Evolutionary conservation across 2,329 filamentous ascomycete genomes (phyloP).

Genomic region (Trichoderma guizhouense): DNA sequence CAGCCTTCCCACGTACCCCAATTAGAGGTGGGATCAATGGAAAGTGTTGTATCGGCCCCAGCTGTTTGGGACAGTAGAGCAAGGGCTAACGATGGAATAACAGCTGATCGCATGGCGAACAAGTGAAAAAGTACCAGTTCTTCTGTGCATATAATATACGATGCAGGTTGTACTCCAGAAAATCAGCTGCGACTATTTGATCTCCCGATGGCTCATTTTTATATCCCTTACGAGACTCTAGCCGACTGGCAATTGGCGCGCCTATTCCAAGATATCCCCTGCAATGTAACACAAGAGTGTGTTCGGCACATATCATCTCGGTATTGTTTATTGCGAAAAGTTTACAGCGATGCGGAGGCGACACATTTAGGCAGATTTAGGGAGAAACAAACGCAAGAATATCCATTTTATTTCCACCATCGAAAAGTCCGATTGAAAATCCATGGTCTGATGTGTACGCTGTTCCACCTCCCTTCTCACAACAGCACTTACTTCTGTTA

Average conservation of each 20-base stretch:
- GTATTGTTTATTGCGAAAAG: background rate
- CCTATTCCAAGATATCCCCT: background rate
- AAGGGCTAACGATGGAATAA: background rate
- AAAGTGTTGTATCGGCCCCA: background rate
- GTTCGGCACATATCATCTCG: background rate
- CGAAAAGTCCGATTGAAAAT: background rate
- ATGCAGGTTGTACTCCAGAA: background rate
- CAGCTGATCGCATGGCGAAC: background rate
- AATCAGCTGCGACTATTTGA: background rate
- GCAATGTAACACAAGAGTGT: constrained; percentile 3
- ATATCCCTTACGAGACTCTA: background rate
- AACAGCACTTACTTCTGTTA: background rate
- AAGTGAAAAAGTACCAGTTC: too few relatives aligned
- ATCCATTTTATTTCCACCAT: background rate
- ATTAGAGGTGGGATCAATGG: background rate
- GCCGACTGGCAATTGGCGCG: background rate
- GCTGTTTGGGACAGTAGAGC: background rate
- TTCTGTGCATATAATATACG: background rate
- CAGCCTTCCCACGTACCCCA: constrained; percentile 12
- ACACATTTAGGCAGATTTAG: background rate
- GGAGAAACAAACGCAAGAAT: background rate
- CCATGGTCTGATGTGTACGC: background rate
- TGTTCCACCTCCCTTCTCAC: background rate
- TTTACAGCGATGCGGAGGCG: background rate
- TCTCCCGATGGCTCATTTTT: background rate